phyloP scores from a whole-genome alignment of 2,329 filamentous ascomycete species.

The Penicillium hesseltinei region DNA sequence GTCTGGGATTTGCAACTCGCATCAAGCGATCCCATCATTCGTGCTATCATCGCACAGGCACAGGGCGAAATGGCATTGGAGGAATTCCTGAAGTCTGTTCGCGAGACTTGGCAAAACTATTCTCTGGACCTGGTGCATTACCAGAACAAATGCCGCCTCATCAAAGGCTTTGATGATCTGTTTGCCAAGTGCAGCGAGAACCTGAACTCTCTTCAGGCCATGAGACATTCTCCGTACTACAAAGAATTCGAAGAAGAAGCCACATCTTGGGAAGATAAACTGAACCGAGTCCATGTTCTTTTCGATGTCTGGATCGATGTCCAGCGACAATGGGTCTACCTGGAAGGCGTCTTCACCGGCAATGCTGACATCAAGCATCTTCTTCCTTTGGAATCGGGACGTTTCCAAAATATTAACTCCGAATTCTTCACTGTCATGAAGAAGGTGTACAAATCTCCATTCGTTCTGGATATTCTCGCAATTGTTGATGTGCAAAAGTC shows the following conservation, averaged over 20 bases:
- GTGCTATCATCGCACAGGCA: constrained; percentile 90
- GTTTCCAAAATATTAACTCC: constrained; percentile 99
- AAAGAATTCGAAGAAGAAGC: constrained; percentile 99
- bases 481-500: constrained; percentile 96
- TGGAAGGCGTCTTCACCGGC: constrained; percentile 97
- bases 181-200: constrained; percentile 99
- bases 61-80: constrained; percentile 98
- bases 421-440: constrained; percentile 99
- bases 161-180: constrained; percentile 95
- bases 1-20: constrained; percentile 96
- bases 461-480: constrained; percentile 90
- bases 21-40: constrained; percentile 81
- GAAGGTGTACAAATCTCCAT: constrained; percentile 95
- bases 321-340: constrained; percentile 99
- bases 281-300: constrained; percentile 93
- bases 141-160: constrained; percentile 95
- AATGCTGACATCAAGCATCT: constrained; percentile 99
- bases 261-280: constrained; percentile 92
- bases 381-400: constrained; percentile 89
- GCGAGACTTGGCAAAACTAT: constrained; percentile 96
- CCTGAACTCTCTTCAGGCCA: constrained; percentile 93
- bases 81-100: constrained; percentile 93
- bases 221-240: constrained; percentile 98
- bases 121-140: constrained; percentile 92
- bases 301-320: constrained; percentile 99